A percentile compares a stretch with the other conserved stretches of the same genome.
Conservation (phyloP, 2,329 filamentous ascomycete genomes). For the Chaetomiaceae sp. region DNA sequence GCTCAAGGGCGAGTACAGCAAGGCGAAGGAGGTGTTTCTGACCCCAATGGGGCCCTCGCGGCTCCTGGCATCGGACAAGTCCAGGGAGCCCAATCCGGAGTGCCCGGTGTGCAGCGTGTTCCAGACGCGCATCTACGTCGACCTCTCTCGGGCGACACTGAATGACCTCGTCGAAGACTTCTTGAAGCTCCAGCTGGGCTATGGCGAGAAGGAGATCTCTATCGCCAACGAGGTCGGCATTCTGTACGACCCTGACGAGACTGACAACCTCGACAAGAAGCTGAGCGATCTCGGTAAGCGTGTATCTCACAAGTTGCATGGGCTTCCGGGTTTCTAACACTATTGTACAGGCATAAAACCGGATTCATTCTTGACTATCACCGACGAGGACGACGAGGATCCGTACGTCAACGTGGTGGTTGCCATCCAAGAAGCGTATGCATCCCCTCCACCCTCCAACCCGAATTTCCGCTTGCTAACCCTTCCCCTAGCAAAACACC, state of each 20-base stretch:
- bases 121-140: constrained; percentile 61
- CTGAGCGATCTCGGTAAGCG: constrained; percentile 67
- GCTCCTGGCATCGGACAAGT: constrained; percentile 53
- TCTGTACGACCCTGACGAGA: constrained; percentile 87
- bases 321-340: constrained; percentile 8
- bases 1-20: constrained; percentile 63
- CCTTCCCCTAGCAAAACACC: constrained; percentile 35
- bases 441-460: constrained; percentile 18
- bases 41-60: constrained; percentile 59
- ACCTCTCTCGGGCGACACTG: constrained; percentile 68
- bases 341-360: constrained; percentile 54
- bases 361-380: constrained; percentile 74
- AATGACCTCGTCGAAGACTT: constrained; percentile 73
- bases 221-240: constrained; percentile 69
- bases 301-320: not conserved
- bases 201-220: constrained; percentile 72
- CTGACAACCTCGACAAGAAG: constrained; percentile 77
- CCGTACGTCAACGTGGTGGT: constrained; percentile 78
- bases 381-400: constrained; percentile 73
- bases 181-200: constrained; percentile 65
- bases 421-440: constrained; percentile 59
- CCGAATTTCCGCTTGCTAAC: constrained; percentile 30
- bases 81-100: constrained; percentile 65
- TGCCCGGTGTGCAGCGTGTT: constrained; percentile 80
- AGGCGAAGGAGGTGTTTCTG: constrained; percentile 79